A percentile compares a stretch with the other conserved stretches of the same genome.
These are phyloP conservation scores for Lecanicillium sp. DNA, from an alignment of 2,329 filamentous ascomycete species.

Conservation along the genomic window DNA sequence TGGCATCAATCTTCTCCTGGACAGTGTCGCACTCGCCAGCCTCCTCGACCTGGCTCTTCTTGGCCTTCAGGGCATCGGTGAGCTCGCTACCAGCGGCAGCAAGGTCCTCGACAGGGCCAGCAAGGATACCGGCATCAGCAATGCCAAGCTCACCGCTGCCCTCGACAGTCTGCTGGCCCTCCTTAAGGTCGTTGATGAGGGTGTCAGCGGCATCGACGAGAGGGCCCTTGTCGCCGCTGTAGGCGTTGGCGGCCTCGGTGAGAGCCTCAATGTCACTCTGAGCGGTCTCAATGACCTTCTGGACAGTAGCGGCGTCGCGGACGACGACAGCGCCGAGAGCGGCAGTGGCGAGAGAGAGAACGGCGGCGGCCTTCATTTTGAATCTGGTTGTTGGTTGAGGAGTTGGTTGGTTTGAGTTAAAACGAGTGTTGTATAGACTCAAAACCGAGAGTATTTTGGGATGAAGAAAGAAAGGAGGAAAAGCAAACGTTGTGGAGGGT, in stretches of 20 bases:
- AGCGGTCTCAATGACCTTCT: conserved; percentile 2
- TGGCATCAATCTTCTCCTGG: conserved; percentile 13
- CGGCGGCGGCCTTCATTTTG: conserved; percentile 10
- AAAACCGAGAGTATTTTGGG: conserved; percentile 7
- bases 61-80: conserved; percentile 23
- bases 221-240: conserved; percentile 8
- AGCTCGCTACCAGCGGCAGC: conserved; percentile 17
- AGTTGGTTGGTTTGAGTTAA: neutral
- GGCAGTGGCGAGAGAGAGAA: conserved; percentile 4
- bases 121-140: conserved; percentile 1
- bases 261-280: conserved; percentile 1
- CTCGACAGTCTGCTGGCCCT: conserved; percentile 4
- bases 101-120: conserved; percentile 2
- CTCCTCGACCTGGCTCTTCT: conserved; percentile 17
- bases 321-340: conserved; percentile 5
- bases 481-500: neutral
- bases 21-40: conserved; percentile 18
- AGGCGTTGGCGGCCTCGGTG: conserved; percentile 7
- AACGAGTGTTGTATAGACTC: conserved; percentile 8
- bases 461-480: conserved; percentile 2
- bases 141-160: conserved; percentile 1
- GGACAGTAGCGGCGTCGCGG: conserved; percentile 2
- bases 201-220: conserved; percentile 8
- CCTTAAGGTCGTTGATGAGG: conserved; percentile 9
- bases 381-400: conserved; percentile 6